Evolutionary conservation across 352 stramenopile species (phyloP), one percentile per base, ranked within the genome.

Genomic region (Phytophthora ohioensis): DNA sequence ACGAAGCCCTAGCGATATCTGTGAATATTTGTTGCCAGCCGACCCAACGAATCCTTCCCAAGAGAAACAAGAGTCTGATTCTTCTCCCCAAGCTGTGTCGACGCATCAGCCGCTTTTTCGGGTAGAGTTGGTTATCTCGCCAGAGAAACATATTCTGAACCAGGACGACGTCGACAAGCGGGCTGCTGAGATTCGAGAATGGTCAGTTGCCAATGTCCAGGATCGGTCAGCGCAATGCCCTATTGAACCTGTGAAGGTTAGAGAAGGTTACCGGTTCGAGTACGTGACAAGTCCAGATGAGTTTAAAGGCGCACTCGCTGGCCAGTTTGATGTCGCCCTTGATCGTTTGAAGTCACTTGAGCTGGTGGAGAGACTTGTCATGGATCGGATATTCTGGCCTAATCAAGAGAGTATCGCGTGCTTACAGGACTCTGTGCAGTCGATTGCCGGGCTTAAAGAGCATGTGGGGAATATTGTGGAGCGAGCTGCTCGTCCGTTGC

Each of bases 361-460:
- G 38, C 77, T 96, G 4, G 90, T 99, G 5, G 96, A 99, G 63
- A 78, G 92, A 12, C 70, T 97, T 1, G 94, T 99, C 30, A 98
- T 99, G 95, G 90, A 98, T 62, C 88, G 89, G 6, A 92, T 99
- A 3, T 98, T 98, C 57, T 99, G 96, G 96, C 89, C 90, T 2
- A 94, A 97, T 38, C 91, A 98, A 68, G 93, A 97, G 31, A 89
- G 92, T 45, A 95, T 99, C 31, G 76, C 78, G n/a, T 93, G 82
- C 27, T 76, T 98, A 2, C 82, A 96, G 55, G 76, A 80, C 39
- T 85, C 69, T 27, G 84, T 84, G 5, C 69, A 86, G 15, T 94
- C 91, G 60, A 83, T 97, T 5, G 43, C 63, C 8, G 51, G 66
- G 0, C 66, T 97, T 0, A 81, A 85, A 43, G 59, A 80, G 13